Base-by-base conservation (phyloP, 176 grass and related monocot species). In the Carex littledalei region DNA sequence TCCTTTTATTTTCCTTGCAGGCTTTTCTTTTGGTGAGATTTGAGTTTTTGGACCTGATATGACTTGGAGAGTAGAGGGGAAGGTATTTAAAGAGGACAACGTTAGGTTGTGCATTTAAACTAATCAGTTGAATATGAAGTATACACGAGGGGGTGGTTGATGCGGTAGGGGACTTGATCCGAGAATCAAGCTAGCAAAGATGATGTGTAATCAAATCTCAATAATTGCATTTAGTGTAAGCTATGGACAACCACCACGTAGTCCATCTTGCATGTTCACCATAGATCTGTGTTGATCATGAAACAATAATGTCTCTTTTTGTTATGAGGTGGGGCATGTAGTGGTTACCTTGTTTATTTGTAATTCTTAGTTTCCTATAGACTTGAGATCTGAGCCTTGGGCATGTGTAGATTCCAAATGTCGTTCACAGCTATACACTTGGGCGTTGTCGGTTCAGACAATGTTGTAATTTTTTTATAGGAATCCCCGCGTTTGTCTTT, bases 141-240 rank as follows among this genome's bases (percentile, higher is more conserved):
- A 17, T 34, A 18, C 78, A 81, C 78, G 56, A 81, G 56, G 58
- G 26, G 78, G 13, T 81, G 29, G 56, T 63, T 32, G 24, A n/a
- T 81, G 15, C 3, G 29, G 29, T 5, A 84, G 89, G 15, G 87
- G 70, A 85, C 78, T 13, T 53, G 85, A 91, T 91, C 92, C 89
- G 78, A 80, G 65, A 76, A 78, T 85, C 69, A n/a, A 13, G 84
- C 5, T 63, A 63, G 60, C 6, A 41, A 72, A 72, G 34, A 72
- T 63, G 60, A 72, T 1, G 1, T 72, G 68, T 14, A 72, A 39
- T n/a, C 39, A 41, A 41, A 72, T 37, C 34, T 72, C 1, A 63
- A 21, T 49, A 49, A 49, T 43, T 26, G n/a, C n/a, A n/a, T n/a
- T n/a, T n/a, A n/a, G n/a, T 73, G 32, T 7, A 26, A 14, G 68